Evolutionary conservation across 2,329 filamentous ascomycete genomes (phyloP), one percentile per base, ranked within the genome.

Genomic region (Zasmidium cellare): DNA sequence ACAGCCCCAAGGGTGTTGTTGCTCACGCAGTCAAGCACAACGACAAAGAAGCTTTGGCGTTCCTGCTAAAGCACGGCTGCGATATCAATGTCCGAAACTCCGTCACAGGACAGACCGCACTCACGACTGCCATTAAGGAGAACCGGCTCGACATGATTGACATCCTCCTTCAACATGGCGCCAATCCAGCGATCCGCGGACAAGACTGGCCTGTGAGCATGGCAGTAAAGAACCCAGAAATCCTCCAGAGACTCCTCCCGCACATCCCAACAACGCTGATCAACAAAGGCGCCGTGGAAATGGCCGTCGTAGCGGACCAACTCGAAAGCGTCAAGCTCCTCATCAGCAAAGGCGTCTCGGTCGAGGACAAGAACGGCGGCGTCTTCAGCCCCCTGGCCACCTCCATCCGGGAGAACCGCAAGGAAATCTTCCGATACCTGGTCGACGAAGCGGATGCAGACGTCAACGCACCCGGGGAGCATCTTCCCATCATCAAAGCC

Each of bases 151-250:
- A 87, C 5, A 77, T 87, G 64, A 80, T 89, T 20, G 83, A 87
- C 41, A 70, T 82, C 11, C 77, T 88, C 1, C 76, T 88, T 6
- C 71, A 75, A 2, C 78, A 82, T 24, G 85, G 85, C 11, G 86
- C 85, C 0, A 83, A 87, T 59, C 84, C 86, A 3, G 82, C 83
- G 55, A 74, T 87, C 18, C 80, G 86, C 14, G 87, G 87, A 31
- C 79, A 87, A 65, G 85, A 89, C 68, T 90, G 87, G 87, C 87
- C 87, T 0, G 78, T 89, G 11, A 86, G 82, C 70, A 86, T 90
- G 83, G 86, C 87, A 0, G 85, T 89, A 51, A 79, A 78, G 59
- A 81, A 84, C 35, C 86, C 87, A 0, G 70, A 72, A 0, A 81
- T 90, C 46, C 79, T 89, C 11, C 79, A 80, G 65, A 82, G 80